phyloP scores from a whole-genome alignment of 805 yeast species.

The Saturnispora serradocipensis region DNA sequence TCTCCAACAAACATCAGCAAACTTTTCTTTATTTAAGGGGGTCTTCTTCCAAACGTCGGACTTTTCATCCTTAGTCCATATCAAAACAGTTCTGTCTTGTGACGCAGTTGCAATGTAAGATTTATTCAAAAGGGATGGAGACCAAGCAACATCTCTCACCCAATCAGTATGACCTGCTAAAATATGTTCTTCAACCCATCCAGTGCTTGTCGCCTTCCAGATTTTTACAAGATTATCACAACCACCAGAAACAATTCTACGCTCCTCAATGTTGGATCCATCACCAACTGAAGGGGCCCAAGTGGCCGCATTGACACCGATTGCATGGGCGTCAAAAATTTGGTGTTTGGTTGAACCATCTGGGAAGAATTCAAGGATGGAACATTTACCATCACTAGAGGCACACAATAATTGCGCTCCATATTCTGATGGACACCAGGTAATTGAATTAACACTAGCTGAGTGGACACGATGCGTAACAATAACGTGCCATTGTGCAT shows the following conservation, averaged over 20 bases:
- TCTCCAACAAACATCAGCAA: constrained; percentile 97
- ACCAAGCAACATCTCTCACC: constrained; percentile 99
- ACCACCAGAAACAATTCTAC: constrained; percentile 84
- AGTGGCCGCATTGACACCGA: constrained; percentile 89
- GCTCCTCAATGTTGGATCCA: constrained; percentile 3
- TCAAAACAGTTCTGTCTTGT: constrained; percentile 87
- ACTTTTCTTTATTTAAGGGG: constrained; percentile 63
- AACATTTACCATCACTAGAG: constrained; percentile 87
- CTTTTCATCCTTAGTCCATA: constrained; percentile 59
- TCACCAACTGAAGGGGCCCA: constrained; percentile 71
- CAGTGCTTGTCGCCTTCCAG: constrained; percentile 57
- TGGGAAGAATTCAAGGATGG: constrained; percentile 84
- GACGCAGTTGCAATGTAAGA: constrained; percentile 94
- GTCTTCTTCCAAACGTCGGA: constrained; percentile 62
- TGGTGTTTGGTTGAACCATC: constrained; percentile 70
- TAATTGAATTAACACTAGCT: constrained; percentile 88
- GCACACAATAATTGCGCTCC: constrained; percentile 88
- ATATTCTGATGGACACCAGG: constrained; percentile 96
- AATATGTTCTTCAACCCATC: constrained; percentile 63
- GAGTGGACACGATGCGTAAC: constrained; percentile 83
- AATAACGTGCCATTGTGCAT: constrained; percentile 78
- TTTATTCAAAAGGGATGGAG: constrained; percentile 78
- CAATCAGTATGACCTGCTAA: constrained; percentile 92
- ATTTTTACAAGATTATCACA: constrained; percentile 89
- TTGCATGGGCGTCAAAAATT: constrained; percentile 72